phyloP scores from a whole-genome alignment of 208 protist genomes.

The Endotrypanum monterogeii region DNA sequence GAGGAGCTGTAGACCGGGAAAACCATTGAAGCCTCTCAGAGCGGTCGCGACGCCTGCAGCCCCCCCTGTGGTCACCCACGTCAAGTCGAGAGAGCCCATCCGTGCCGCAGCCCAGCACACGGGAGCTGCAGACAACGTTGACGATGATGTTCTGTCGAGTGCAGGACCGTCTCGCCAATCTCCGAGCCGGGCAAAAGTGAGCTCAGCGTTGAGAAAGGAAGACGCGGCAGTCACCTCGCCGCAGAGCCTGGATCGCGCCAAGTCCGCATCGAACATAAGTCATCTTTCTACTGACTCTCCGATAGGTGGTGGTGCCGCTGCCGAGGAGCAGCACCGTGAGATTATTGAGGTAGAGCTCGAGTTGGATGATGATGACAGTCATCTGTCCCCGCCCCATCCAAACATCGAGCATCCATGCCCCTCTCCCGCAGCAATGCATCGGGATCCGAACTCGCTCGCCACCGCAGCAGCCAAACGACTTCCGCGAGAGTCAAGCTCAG shows the following conservation, averaged over 20 bases:
- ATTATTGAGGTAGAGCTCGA: conserved; percentile 12
- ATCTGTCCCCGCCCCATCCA: conserved; percentile 10
- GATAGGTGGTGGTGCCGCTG: not conserved
- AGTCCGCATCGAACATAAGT: not conserved
- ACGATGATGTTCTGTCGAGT: conserved; percentile 20
- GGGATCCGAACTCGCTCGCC: conserved; percentile 27
- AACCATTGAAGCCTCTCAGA: conserved; percentile 40
- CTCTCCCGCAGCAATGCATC: conserved; percentile 16
- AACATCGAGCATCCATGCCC: conserved; percentile 27
- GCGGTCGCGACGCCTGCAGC: conserved; percentile 70
- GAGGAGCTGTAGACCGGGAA: conserved; percentile 81
- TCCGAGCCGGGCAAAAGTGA: not conserved
- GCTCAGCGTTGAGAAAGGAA: not conserved
- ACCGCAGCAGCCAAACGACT: conserved; percentile 35
- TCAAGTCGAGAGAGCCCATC: conserved; percentile 8
- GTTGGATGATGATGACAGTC: conserved; percentile 24
- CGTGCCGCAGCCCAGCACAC: conserved; percentile 20
- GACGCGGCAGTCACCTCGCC: conserved; percentile 1
- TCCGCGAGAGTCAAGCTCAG: conserved; percentile 26
- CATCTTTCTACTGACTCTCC: not conserved
- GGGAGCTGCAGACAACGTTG: conserved; percentile 13
- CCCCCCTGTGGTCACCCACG: conserved; percentile 30
- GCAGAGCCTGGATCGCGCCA: conserved; percentile 2
- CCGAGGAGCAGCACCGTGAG: conserved; percentile 11
- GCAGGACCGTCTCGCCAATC: not conserved